phyloP scores from a whole-genome alignment of 805 yeast genomes.

The Cyberlindnera maritima region DNA sequence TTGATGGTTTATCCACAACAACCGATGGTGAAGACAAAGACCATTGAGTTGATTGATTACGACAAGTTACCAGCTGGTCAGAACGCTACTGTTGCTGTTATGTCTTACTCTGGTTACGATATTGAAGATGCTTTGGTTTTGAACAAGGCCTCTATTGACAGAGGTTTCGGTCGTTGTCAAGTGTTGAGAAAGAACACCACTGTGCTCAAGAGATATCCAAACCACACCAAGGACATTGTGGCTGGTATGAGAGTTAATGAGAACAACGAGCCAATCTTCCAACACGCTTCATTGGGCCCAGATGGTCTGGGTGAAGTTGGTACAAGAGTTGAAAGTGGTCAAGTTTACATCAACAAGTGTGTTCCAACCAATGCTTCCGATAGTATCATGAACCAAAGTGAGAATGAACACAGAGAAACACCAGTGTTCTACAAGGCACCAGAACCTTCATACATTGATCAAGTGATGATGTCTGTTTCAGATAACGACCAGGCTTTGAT shows the following conservation, averaged over 20 bases:
- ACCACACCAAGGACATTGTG: constrained; percentile 87
- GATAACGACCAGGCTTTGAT: constrained; percentile 94
- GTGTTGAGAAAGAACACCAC: constrained; percentile 90
- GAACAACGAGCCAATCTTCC: constrained; percentile 76
- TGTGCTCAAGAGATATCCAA: constrained; percentile 85
- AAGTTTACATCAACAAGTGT: constrained; percentile 88
- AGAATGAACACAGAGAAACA: constrained; percentile 74
- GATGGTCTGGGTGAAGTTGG: constrained; percentile 99
- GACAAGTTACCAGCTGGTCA: constrained; percentile 98
- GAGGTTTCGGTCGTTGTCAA: constrained; percentile 98
- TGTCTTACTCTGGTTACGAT: constrained; percentile 99
- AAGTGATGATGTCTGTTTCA: constrained; percentile 94
- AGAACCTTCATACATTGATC: constrained; percentile 92
- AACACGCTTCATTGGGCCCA: constrained; percentile 83
- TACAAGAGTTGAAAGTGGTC: constrained; percentile 84
- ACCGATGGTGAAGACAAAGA: constrained; percentile 97
- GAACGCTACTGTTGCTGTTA: constrained; percentile 97
- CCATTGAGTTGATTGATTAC: constrained; percentile 91
- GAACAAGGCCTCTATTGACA: constrained; percentile 88
- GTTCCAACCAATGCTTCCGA: constrained; percentile 87
- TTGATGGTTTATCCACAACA: constrained; percentile 99
- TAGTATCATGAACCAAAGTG: constrained; percentile 33
- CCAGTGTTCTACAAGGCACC: constrained; percentile 94
- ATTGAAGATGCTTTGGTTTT: constrained; percentile 97
- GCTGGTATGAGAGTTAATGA: constrained; percentile 90